phyloP scores from a whole-genome alignment of 176 grass and related monocot species.

The Elymus sibiricus region DNA sequence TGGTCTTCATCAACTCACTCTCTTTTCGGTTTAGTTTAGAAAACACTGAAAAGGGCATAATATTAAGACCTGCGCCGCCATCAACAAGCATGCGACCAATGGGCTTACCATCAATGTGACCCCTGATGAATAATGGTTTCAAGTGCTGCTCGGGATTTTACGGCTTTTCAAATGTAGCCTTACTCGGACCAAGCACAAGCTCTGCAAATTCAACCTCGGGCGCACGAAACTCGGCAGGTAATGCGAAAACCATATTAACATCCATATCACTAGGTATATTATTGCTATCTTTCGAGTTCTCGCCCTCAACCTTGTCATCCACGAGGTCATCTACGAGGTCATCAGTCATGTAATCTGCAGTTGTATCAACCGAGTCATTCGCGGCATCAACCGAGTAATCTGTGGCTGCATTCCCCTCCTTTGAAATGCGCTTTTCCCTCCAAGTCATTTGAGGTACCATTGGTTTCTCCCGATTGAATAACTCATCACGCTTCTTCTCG shows the following conservation, averaged over 20 bases:
- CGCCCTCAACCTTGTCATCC: background rate
- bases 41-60: background rate
- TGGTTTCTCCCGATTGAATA: background rate
- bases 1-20: background rate
- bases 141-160: background rate
- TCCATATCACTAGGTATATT: background rate
- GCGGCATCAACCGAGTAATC: no score
- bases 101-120: background rate
- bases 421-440: background rate
- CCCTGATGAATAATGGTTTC: no score
- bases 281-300: background rate
- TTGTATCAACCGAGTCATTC: no score
- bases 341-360: background rate
- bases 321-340: background rate
- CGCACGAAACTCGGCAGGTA: background rate
- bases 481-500: background rate
- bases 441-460: background rate
- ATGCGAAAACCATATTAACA: background rate
- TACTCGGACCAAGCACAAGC: background rate
- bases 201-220: background rate
- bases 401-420: background rate
- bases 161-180: no score
- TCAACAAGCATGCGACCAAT: constrained; percentile 13
- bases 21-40: background rate
- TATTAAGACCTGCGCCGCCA: background rate